These are phyloP conservation scores for Acorus gramineus DNA, from an alignment of 106 monocot genomes.

Conservation along the genomic window DNA sequence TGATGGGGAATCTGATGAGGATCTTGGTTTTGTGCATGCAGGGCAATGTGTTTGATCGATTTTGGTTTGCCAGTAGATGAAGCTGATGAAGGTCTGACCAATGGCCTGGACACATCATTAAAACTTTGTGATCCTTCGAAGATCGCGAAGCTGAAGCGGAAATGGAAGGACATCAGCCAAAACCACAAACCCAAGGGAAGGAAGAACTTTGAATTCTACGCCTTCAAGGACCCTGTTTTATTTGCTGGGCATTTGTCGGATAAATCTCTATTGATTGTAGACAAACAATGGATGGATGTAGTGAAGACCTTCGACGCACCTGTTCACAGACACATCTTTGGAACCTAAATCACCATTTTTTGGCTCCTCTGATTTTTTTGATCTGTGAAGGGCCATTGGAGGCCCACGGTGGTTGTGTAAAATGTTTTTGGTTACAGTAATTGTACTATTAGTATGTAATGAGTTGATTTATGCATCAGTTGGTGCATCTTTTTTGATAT, in stretches of 20 bases:
- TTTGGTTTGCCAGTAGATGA: constrained; percentile 66
- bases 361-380: too few relatives aligned
- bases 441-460: too few relatives aligned
- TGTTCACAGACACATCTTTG: constrained; percentile 87
- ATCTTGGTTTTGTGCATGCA: constrained; percentile 9
- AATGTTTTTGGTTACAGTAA: too few relatives aligned
- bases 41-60: constrained; percentile 93
- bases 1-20: not conserved
- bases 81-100: constrained; percentile 27
- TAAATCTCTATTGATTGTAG: constrained; percentile 61
- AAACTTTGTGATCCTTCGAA: constrained; percentile 17
- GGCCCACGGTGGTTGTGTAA: too few relatives aligned
- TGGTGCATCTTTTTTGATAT: too few relatives aligned
- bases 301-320: constrained; percentile 60
- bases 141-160: constrained; percentile 28
- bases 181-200: constrained; percentile 11
- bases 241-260: constrained; percentile 70
- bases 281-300: constrained; percentile 80
- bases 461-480: too few relatives aligned
- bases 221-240: constrained; percentile 54
- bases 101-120: constrained; percentile 13
- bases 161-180: constrained; percentile 25
- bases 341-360: constrained; percentile 26
- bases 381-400: too few relatives aligned
- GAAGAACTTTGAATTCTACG: constrained; percentile 65